These are phyloP conservation scores for Coleophoma cylindrospora DNA, from an alignment of 2,329 filamentous ascomycete genomes.

Conservation along the genomic window DNA sequence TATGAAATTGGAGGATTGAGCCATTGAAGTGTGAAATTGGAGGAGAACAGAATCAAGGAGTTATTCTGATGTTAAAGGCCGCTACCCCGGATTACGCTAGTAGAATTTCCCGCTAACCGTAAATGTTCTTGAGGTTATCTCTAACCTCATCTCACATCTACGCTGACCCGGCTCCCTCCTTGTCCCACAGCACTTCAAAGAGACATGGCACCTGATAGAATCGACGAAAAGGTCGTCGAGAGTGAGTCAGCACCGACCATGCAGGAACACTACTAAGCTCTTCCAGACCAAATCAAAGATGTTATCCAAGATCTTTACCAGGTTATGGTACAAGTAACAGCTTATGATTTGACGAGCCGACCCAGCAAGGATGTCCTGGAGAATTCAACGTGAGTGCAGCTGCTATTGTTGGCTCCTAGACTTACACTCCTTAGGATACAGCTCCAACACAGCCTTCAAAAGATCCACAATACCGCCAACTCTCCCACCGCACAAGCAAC, in stretches of 20 bases:
- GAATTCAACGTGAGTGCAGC: constrained; percentile 39
- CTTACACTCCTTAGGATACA: constrained; percentile 2
- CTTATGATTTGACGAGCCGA: constrained; percentile 52
- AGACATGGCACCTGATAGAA: constrained; percentile 29
- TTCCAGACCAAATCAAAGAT: constrained; percentile 51
- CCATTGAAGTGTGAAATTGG: not conserved
- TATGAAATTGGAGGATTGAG: not conserved
- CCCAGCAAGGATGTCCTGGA: constrained; percentile 46
- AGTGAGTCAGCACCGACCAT: constrained; percentile 16
- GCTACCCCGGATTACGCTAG: no score
- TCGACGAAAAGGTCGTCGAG: constrained; percentile 30
- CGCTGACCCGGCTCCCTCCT: no score
- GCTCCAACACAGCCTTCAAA: constrained; percentile 34
- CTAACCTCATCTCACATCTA: not conserved
- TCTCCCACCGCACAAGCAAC: constrained; percentile 22
- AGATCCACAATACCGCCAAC: constrained; percentile 35
- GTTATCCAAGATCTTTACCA: constrained; percentile 61
- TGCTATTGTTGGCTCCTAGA: not conserved
- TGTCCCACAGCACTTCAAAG: no score
- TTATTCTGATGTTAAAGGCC: not conserved
- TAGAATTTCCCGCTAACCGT: no score
- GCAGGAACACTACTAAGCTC: no score
- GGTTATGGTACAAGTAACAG: constrained; percentile 56
- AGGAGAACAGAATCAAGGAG: not conserved
- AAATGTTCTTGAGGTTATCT: no score